Conservation (phyloP, 2,329 filamentous ascomycete genomes). For the Raffaelea arxii region DNA sequence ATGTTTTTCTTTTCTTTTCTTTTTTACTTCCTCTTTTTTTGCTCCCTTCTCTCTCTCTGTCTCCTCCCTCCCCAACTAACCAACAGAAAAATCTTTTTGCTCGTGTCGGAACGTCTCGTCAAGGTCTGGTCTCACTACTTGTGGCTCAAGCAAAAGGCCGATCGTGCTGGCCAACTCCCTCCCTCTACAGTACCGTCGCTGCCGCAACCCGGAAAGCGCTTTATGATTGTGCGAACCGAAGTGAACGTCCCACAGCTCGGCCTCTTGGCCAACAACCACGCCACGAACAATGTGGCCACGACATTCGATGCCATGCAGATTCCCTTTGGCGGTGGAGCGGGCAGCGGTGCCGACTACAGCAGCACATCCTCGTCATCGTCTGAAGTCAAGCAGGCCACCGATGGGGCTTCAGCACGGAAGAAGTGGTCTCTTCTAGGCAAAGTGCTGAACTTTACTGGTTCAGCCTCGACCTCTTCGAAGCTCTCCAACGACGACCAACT, state of each 20-base stretch:
- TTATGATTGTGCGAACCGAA: conserved; percentile 83
- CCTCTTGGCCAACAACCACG: conserved; percentile 17
- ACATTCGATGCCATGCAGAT: conserved; percentile 9
- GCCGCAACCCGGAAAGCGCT: conserved; percentile 73
- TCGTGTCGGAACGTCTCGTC: conserved; percentile 58
- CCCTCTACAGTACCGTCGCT: conserved; percentile 75
- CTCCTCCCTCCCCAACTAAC: no score
- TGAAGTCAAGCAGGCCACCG: conserved; percentile 13
- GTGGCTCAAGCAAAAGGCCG: conserved; percentile 60
- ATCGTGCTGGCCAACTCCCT: conserved; percentile 39
- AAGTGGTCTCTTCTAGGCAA: conserved; percentile 58
- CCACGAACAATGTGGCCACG: neutral
- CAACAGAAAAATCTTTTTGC: conserved; percentile 59
- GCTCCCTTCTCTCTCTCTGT: no score
- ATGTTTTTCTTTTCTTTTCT: no score
- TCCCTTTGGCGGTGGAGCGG: conserved; percentile 1
- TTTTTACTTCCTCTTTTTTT: no score
- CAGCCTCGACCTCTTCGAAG: neutral
- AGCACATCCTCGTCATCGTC: neutral
- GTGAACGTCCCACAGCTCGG: conserved; percentile 36
- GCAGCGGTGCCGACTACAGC: neutral
- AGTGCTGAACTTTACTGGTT: conserved; percentile 39
- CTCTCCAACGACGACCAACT: conserved; percentile 32
- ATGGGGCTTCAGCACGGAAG: conserved; percentile 34
- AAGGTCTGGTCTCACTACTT: conserved; percentile 72